These are phyloP conservation scores for Dendrobium nobile DNA, from an alignment of 106 monocot species.

Conservation along the genomic window DNA sequence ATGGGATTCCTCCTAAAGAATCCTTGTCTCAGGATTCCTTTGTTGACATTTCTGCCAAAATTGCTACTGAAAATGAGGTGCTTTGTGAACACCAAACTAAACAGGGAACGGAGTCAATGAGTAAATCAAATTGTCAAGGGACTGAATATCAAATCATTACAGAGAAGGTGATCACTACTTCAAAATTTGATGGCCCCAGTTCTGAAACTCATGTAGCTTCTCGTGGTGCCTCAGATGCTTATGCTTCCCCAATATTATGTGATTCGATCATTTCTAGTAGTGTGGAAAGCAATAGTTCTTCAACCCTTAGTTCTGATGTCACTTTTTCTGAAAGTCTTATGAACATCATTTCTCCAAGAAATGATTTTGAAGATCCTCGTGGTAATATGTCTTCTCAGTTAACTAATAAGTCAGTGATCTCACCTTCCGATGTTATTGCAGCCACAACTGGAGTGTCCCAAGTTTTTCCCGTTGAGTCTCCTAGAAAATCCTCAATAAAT, in stretches of 20 bases:
- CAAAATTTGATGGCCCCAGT: slow-evolving; percentile 15
- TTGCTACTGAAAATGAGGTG: not conserved
- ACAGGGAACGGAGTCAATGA: slow-evolving; percentile 26
- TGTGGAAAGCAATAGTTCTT: not conserved
- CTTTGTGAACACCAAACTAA: slow-evolving; percentile 23
- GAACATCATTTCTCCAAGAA: slow-evolving; percentile 2
- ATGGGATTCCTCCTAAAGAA: not conserved
- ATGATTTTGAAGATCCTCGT: slow-evolving; percentile 9
- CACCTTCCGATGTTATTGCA: slow-evolving; percentile 1
- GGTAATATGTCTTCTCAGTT: slow-evolving; percentile 8
- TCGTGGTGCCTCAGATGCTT: slow-evolving; percentile 9
- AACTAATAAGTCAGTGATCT: slow-evolving; percentile 11
- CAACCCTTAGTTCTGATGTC: slow-evolving; percentile 6
- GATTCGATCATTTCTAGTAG: slow-evolving; percentile 11
- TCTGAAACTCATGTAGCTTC: slow-evolving; percentile 14
- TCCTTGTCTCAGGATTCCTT: slow-evolving; percentile 1
- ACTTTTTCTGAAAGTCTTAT: slow-evolving; percentile 12
- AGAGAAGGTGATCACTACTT: not conserved
- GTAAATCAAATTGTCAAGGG: slow-evolving; percentile 13
- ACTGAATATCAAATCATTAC: slow-evolving; percentile 10
- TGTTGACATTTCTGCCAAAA: not conserved
- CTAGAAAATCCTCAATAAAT: slow-evolving; percentile 24
- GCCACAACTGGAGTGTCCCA: slow-evolving; percentile 1
- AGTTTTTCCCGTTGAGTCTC: slow-evolving; percentile 14
- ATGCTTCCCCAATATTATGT: slow-evolving; percentile 14